A percentile compares a stretch with the other conserved stretches of the same genome.
phyloP scores from a whole-genome alignment of 345 rosid genomes.

The Abelmoschus esculentus region DNA sequence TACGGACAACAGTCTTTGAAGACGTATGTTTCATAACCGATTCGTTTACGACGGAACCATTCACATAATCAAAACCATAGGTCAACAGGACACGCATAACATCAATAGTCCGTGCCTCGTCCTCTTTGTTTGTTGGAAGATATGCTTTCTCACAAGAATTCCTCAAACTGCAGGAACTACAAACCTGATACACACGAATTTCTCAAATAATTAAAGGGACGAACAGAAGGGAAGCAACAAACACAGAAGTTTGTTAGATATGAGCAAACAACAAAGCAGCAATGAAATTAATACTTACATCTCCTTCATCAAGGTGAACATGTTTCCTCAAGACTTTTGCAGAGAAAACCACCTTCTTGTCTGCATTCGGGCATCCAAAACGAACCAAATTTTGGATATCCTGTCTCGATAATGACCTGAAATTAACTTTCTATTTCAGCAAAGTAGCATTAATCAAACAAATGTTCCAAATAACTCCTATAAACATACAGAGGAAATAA shows the following conservation, averaged over 20 bases:
- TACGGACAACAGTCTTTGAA: slow-evolving; percentile 70
- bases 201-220: neutral
- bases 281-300: slow-evolving; percentile 47
- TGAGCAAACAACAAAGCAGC: neutral
- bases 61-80: slow-evolving; percentile 66
- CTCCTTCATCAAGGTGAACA: slow-evolving; percentile 96
- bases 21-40: slow-evolving; percentile 63
- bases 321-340: slow-evolving; percentile 82
- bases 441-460: slow-evolving; percentile 8
- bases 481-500: neutral
- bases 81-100: slow-evolving; percentile 69
- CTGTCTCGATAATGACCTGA: slow-evolving; percentile 76
- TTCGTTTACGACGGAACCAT: slow-evolving; percentile 50
- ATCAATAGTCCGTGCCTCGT: slow-evolving; percentile 85
- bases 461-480: neutral
- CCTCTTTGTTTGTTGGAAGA: slow-evolving; percentile 83
- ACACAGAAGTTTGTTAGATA: neutral
- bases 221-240: neutral
- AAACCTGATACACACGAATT: slow-evolving; percentile 48
- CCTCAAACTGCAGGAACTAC: slow-evolving; percentile 91
- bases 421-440: slow-evolving; percentile 30
- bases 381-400: slow-evolving; percentile 86
- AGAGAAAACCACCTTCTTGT: slow-evolving; percentile 81
- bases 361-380: slow-evolving; percentile 84
- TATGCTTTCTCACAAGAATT: slow-evolving; percentile 78